Evolutionary conservation across 2,329 filamentous ascomycete species (phyloP).

Genomic region (Clarireedia homoeocarpa): DNA sequence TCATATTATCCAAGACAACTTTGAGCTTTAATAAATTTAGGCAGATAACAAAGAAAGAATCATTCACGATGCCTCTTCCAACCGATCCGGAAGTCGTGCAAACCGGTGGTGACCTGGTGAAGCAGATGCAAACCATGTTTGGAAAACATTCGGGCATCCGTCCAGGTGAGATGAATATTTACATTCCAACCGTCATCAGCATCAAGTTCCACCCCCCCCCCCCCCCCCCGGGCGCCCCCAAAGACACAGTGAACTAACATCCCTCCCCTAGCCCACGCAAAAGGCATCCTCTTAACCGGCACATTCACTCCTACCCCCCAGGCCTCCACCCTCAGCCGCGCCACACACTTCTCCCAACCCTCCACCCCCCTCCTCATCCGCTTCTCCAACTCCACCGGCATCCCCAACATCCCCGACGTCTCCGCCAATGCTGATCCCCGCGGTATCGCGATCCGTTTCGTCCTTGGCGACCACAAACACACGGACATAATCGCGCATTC

Average conservation of each 20-base stretch:
- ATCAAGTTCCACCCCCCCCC: not conserved
- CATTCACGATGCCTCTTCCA: constrained; percentile 6
- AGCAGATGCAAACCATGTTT: not conserved
- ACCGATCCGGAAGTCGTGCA: constrained; percentile 2
- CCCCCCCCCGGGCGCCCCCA: no score
- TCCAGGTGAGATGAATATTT: not conserved
- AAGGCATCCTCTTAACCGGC: constrained; percentile 43
- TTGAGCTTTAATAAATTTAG: not conserved
- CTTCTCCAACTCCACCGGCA: constrained; percentile 44
- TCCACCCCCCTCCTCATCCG: constrained; percentile 38
- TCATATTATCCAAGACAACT: not conserved
- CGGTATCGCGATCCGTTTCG: constrained; percentile 42
- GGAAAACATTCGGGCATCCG: constrained; percentile 6
- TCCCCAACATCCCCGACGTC: constrained; percentile 42
- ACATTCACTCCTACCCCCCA: constrained; percentile 41
- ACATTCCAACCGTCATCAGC: not conserved
- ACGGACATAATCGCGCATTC: constrained; percentile 50
- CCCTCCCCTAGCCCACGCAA: constrained; percentile 37
- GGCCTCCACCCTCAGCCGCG: constrained; percentile 38
- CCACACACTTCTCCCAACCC: constrained; percentile 39
- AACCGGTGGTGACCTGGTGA: constrained; percentile 3
- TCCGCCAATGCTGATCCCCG: constrained; percentile 40
- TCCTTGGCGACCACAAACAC: constrained; percentile 39
- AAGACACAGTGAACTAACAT: not conserved
- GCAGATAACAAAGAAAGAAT: not conserved